Conservation (phyloP, 2,329 filamentous ascomycete genomes). For the Arthrinium puccinioides region DNA sequence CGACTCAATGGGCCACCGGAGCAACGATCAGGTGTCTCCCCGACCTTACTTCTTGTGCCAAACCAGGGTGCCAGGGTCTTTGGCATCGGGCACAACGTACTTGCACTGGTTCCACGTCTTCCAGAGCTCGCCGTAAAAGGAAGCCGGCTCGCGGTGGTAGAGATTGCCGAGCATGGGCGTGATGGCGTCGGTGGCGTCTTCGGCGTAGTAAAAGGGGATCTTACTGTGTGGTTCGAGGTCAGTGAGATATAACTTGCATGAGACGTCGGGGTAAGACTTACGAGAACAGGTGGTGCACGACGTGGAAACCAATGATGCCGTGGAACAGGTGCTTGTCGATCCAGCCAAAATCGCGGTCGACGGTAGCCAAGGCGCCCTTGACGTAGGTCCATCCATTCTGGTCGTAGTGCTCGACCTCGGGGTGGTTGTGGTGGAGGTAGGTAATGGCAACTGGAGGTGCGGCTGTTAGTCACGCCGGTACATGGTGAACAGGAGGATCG, state of each 20-base stretch:
- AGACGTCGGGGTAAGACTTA: slow-evolving; percentile 14
- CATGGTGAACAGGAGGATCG: slow-evolving; percentile 13
- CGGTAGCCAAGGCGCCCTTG: slow-evolving; percentile 53
- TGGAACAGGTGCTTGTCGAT: slow-evolving; percentile 60
- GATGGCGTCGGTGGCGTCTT: slow-evolving; percentile 40
- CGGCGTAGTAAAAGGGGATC: slow-evolving; percentile 50
- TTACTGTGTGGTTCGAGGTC: no score
- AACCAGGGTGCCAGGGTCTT: slow-evolving; percentile 16
- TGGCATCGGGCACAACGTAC: slow-evolving; percentile 24
- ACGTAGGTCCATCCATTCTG: slow-evolving; percentile 54
- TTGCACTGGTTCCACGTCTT: slow-evolving; percentile 24
- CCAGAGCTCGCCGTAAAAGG: slow-evolving; percentile 24
- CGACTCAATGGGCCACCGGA: no score
- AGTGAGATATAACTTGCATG: not conserved
- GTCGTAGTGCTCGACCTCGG: slow-evolving; percentile 49
- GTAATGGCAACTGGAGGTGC: slow-evolving; percentile 57
- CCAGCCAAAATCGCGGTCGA: slow-evolving; percentile 59
- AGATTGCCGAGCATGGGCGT: slow-evolving; percentile 37
- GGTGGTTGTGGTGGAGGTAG: slow-evolving; percentile 66
- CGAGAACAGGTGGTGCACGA: slow-evolving; percentile 49
- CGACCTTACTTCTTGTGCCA: slow-evolving; percentile 13
- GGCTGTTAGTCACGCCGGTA: no score
- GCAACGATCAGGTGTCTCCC: no score
- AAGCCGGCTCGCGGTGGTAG: slow-evolving; percentile 31
- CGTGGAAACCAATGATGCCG: slow-evolving; percentile 53